These are phyloP conservation scores for Acanthamoeba sp. DNA, from an alignment of 208 protist genomes.

Conservation along the genomic window DNA sequence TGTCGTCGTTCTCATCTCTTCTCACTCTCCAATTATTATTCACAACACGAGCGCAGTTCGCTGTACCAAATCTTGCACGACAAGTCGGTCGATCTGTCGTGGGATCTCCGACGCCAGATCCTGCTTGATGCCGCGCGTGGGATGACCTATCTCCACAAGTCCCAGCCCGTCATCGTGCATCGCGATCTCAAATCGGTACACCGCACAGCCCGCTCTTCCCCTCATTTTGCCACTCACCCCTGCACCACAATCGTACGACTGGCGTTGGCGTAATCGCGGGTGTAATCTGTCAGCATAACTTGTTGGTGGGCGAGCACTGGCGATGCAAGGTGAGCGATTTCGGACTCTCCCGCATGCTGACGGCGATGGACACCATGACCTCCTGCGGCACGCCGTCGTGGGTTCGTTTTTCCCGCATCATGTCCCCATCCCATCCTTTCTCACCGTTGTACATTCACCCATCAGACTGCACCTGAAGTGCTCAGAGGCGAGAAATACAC, in stretches of 20 bases:
- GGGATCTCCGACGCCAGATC: slow-evolving; percentile 70
- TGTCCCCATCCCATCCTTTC: neutral
- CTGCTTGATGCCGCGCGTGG: slow-evolving; percentile 44
- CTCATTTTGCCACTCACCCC: neutral
- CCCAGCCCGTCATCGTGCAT: slow-evolving; percentile 67
- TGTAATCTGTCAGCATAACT: slow-evolving; percentile 31
- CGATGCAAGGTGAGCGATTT: slow-evolving; percentile 67
- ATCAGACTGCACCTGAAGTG: slow-evolving; percentile 72
- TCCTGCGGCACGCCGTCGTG: slow-evolving; percentile 71
- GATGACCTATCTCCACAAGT: slow-evolving; percentile 74
- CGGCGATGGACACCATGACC: slow-evolving; percentile 58
- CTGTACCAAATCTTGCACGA: slow-evolving; percentile 72
- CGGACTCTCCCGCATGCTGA: slow-evolving; percentile 46
- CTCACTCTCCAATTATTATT: neutral
- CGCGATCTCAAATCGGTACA: slow-evolving; percentile 68
- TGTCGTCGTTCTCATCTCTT: neutral
- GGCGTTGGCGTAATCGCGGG: neutral
- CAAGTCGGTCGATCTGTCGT: slow-evolving; percentile 49
- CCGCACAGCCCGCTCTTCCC: no score
- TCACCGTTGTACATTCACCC: neutral
- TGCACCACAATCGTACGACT: neutral
- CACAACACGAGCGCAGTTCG: neutral
- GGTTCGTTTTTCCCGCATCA: slow-evolving; percentile 16
- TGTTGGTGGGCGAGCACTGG: slow-evolving; percentile 63
- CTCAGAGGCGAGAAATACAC: slow-evolving; percentile 74